These are phyloP conservation scores for Quambalaria eucalypti DNA, from an alignment of 1,284 basidiomycete species.

Conservation along the genomic window DNA sequence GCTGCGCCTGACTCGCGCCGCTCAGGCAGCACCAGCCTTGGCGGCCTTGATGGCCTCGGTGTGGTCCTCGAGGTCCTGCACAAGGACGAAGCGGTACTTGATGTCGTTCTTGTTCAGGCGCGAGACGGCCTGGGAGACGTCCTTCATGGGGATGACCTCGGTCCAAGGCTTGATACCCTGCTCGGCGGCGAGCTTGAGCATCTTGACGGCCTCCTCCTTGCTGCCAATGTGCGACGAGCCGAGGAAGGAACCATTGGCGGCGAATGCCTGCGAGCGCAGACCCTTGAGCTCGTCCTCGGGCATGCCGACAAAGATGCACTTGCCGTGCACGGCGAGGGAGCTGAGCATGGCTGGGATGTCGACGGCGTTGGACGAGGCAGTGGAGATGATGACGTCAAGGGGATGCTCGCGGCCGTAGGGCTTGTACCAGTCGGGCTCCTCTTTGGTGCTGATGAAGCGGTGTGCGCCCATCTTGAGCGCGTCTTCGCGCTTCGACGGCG, in stretches of 20 bases:
- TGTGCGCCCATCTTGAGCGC: constrained; percentile 30
- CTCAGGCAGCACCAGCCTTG: no score
- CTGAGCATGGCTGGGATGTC: constrained; percentile 46
- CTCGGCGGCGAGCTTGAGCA: constrained; percentile 29
- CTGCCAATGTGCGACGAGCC: constrained; percentile 36
- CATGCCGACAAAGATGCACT: constrained; percentile 48
- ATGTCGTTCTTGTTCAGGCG: constrained; percentile 55
- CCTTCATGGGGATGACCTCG: constrained; percentile 55
- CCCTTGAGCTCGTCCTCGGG: constrained; percentile 39
- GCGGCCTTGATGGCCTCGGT: no score
- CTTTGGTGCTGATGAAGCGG: constrained; percentile 22
- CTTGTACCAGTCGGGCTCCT: constrained; percentile 20
- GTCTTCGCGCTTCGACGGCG: constrained; percentile 25
- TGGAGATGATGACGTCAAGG: constrained; percentile 51
- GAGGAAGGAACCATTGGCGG: constrained; percentile 23
- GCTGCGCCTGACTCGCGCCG: no score
- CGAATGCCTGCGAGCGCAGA: constrained; percentile 24
- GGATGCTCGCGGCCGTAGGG: constrained; percentile 46
- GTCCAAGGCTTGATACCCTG: constrained; percentile 27
- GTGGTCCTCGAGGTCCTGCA: neutral
- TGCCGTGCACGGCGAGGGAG: constrained; percentile 48
- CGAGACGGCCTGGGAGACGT: constrained; percentile 55
- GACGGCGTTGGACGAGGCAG: constrained; percentile 48
- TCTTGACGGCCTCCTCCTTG: constrained; percentile 43
- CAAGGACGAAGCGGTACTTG: constrained; percentile 47